Percentiles rank a stretch among this genome's conserved stretches.
Conservation (phyloP, 176 grass and related monocot species). For the Areca catechu region DNA sequence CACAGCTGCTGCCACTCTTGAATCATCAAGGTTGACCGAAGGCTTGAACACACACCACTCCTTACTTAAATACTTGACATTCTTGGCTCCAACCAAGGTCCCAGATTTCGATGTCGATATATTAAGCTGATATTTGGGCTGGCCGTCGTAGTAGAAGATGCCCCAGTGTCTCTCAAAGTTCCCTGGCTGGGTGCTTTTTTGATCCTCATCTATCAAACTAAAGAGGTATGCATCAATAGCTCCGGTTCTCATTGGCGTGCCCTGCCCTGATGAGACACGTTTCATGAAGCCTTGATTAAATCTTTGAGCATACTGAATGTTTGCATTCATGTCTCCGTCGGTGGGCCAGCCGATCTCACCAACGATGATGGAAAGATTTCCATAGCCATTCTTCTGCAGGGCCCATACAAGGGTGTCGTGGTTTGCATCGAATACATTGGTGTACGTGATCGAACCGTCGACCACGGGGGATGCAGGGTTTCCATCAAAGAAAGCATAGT, state of each 20-base stretch:
- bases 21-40: slow-evolving; percentile 3
- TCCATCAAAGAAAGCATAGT: slow-evolving; percentile 14
- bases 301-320: slow-evolving; percentile 2
- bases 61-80: slow-evolving; percentile 5
- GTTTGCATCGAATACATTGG: slow-evolving; percentile 13
- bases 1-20: neutral
- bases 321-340: slow-evolving; percentile 9
- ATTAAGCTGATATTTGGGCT: slow-evolving; percentile 1
- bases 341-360: slow-evolving; percentile 16
- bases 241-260: slow-evolving; percentile 7
- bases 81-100: slow-evolving; percentile 1
- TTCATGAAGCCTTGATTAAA: slow-evolving; percentile 12
- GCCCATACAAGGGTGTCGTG: slow-evolving; percentile 12
- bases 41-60: slow-evolving; percentile 17
- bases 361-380: slow-evolving; percentile 9
- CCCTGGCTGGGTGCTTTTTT: slow-evolving; percentile 10
- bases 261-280: neutral
- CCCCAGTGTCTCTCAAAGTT: slow-evolving; percentile 19
- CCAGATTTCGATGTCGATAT: neutral
- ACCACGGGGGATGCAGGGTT: neutral
- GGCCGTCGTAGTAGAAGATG: slow-evolving; percentile 7
- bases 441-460: slow-evolving; percentile 9
- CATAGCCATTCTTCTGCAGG: slow-evolving; percentile 10
- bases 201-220: slow-evolving; percentile 6
- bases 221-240: slow-evolving; percentile 7